Evolutionary conservation across 2,329 filamentous ascomycete genomes (phyloP).

Genomic region (Sphaerostilbella broomeana): DNA sequence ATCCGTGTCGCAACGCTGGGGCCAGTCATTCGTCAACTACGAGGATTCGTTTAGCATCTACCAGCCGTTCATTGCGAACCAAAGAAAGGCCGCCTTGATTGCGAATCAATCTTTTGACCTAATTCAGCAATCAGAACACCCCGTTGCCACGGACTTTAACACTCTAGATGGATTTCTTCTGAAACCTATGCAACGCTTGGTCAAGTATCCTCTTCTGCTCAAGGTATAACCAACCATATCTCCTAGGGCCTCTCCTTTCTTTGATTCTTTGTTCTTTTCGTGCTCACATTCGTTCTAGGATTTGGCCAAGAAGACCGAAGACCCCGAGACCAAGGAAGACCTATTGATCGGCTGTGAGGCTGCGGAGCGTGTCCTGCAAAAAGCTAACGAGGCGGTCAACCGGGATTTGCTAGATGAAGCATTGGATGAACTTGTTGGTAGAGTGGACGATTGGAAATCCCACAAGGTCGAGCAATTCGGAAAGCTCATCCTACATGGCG

Average conservation of each 20-base stretch:
- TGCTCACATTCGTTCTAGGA: too few relatives aligned
- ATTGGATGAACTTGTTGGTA: conserved; percentile 67
- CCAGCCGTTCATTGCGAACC: conserved; percentile 95
- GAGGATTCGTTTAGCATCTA: conserved; percentile 89
- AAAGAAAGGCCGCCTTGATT: conserved; percentile 81
- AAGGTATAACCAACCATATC: conserved; percentile 48
- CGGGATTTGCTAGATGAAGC: conserved; percentile 79
- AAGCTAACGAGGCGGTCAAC: conserved; percentile 87
- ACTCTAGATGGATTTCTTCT: conserved; percentile 87
- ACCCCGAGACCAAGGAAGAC: conserved; percentile 64
- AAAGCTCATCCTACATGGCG: conserved; percentile 77
- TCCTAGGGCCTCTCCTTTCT: conserved; percentile 9
- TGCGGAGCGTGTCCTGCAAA: conserved; percentile 71
- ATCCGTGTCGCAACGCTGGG: conserved; percentile 78
- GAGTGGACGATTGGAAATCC: conserved; percentile 97
- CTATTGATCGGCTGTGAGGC: conserved; percentile 71
- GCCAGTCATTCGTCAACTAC: conserved; percentile 78
- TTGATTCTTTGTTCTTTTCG: too few relatives aligned
- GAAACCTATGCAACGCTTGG: conserved; percentile 92
- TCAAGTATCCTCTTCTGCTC: conserved; percentile 88
- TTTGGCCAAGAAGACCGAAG: conserved; percentile 75
- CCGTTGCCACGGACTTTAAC: conserved; percentile 79
- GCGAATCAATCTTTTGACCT: conserved; percentile 83
- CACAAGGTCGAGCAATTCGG: conserved; percentile 89
- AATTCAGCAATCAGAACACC: conserved; percentile 66